A percentile compares a stretch with the other conserved stretches of the same genome.
Conservation (phyloP, 176 grass and related monocot genomes). For the Aegilops bicornis region DNA sequence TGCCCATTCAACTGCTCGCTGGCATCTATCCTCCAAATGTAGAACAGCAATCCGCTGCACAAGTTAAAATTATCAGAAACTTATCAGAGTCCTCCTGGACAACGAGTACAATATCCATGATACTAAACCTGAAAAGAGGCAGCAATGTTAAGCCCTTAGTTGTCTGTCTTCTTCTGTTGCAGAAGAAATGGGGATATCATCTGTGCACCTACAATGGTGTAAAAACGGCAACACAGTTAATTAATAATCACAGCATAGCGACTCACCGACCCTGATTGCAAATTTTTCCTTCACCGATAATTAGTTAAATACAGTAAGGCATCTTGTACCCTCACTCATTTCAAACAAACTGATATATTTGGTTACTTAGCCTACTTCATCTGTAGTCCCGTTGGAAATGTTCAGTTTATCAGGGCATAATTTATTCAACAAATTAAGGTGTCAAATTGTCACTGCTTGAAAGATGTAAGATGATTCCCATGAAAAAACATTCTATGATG, state of each 20-base stretch:
- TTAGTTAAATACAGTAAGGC: background rate
- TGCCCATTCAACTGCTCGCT: slow-evolving; percentile 97
- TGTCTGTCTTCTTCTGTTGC: slow-evolving; percentile 62
- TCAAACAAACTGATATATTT: background rate
- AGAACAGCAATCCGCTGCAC: slow-evolving; percentile 83
- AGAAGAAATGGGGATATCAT: slow-evolving; percentile 62
- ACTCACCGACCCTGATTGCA: background rate
- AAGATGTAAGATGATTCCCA: background rate
- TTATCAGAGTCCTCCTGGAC: background rate
- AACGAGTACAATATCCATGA: background rate
- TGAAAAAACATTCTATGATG: background rate
- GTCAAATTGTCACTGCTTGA: background rate
- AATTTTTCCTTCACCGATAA: background rate
- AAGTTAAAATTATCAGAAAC: slow-evolving; percentile 29
- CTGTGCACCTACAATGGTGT: slow-evolving; percentile 42
- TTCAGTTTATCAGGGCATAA: background rate
- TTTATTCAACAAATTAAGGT: background rate
- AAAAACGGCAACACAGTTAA: slow-evolving; percentile 29
- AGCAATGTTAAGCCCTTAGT: slow-evolving; percentile 73
- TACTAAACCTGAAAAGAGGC: slow-evolving; percentile 91
- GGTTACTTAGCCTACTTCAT: background rate
- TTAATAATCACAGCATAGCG: background rate
- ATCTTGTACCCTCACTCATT: background rate
- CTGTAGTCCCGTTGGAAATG: background rate
- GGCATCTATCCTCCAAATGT: slow-evolving; percentile 97